A percentile compares a stretch with the other conserved stretches of the same genome.
Conservation (phyloP, 495 filamentous ascomycete species). For the Neurospora terricola region DNA sequence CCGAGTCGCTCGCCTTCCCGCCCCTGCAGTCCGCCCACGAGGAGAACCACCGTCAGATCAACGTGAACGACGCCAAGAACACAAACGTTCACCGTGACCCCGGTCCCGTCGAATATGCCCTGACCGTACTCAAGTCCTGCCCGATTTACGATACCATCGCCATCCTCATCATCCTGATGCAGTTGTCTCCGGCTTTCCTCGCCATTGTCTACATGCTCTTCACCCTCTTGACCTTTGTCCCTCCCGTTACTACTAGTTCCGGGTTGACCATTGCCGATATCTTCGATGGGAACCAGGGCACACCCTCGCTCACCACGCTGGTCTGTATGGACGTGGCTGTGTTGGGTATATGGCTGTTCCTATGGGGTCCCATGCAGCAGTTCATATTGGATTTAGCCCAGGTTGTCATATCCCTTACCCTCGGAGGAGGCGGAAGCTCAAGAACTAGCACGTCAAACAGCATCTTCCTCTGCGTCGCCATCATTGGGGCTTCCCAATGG, state of each 20-base stretch:
- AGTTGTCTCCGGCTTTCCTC: constrained; percentile 85
- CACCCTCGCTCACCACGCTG: constrained; percentile 71
- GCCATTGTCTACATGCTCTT: constrained; percentile 89
- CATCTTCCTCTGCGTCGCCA: constrained; percentile 66
- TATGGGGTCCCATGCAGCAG: constrained; percentile 81
- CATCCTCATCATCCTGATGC: constrained; percentile 93
- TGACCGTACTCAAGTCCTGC: constrained; percentile 82
- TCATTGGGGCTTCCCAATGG: constrained; percentile 66
- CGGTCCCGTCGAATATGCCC: constrained; percentile 59
- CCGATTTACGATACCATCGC: constrained; percentile 94
- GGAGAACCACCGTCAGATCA: constrained; percentile 48
- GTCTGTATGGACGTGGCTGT: constrained; percentile 73
- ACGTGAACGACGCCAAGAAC: constrained; percentile 58
- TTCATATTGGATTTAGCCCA: constrained; percentile 91
- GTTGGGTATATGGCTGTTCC: constrained; percentile 75
- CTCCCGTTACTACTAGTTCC: constrained; percentile 52
- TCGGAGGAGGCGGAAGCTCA: constrained; percentile 78
- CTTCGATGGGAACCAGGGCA: constrained; percentile 42
- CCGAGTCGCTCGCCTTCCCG: constrained; percentile 31
- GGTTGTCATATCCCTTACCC: constrained; percentile 85
- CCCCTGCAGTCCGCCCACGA: constrained; percentile 27
- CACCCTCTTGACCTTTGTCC: constrained; percentile 86
- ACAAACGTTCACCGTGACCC: constrained; percentile 50
- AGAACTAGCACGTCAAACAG: constrained; percentile 62
- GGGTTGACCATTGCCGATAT: constrained; percentile 42